Evolutionary conservation across 1,284 basidiomycete species (phyloP), one percentile per base, ranked within the genome.

Genomic region (Thelephora terrestris): DNA sequence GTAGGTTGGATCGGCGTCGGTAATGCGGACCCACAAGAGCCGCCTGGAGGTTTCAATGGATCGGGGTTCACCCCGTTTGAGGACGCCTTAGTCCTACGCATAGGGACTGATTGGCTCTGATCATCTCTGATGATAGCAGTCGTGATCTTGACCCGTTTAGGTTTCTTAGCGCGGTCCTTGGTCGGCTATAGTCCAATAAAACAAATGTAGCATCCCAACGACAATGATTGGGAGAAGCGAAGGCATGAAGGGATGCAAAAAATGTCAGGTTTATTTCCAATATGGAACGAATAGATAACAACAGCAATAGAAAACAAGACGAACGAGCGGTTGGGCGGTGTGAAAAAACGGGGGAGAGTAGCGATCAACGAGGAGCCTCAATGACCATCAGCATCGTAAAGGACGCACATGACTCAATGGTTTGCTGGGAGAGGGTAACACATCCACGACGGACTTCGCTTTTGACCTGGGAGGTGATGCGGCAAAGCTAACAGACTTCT

Each of bases 351-450:
- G 9, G 29, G 29, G 29, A 32, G 29, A 32, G 29, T 32, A 12
- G 29, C 29, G 12, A 32, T 32, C 12, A 32, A 32, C 9, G 29
- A 32, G 29, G 29, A 6, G 29, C 6, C 29, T 14, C 29, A 32
- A 4, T 42, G 39, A 14, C 18, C 21, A 21, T 25, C 68, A 75
- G 79, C 70, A 78, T 78, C 79, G 71, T 72, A 78, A 75, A 71
- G 74, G 75, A 88, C 85, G 81, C 77, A 88, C 85, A 79, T 88
- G 85, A 67, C 75, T 80, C 69, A 87, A 66, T 56, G 84, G 79
- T 62, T 77, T 79, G 55, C 75, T 72, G 50, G 73, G 64, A 48
- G 72, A 67, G 23, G 66, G 29, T 32, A 32, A 56, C 52, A 71
- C 66, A 52, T 71, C 61, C 29, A 32, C 9, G 7, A 32, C 29